phyloP scores from a whole-genome alignment of 2,329 filamentous ascomycete species.

The Neopestalotiopsis rosae region DNA sequence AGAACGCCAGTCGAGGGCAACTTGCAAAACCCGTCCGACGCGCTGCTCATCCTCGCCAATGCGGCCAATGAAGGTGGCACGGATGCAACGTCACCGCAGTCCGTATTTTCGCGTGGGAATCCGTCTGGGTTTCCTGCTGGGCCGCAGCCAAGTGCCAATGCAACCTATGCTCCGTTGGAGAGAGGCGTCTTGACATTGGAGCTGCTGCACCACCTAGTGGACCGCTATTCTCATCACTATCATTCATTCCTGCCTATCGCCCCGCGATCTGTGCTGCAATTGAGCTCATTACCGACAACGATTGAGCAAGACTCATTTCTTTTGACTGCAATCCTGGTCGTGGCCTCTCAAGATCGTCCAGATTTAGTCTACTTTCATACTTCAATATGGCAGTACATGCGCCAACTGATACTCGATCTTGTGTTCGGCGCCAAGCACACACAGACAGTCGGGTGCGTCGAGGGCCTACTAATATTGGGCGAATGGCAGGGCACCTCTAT shows the following conservation, averaged over 20 bases:
- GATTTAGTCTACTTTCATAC: background rate
- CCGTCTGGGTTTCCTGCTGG: background rate
- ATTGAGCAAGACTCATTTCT: background rate
- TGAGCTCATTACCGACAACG: background rate
- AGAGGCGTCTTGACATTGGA: background rate
- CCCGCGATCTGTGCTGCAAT: background rate
- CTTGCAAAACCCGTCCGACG: background rate
- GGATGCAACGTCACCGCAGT: background rate
- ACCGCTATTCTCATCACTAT: background rate
- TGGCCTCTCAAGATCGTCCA: background rate
- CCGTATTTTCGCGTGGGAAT: background rate
- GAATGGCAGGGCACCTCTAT: background rate
- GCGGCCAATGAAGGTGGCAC: background rate
- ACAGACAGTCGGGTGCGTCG: background rate
- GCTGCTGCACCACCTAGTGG: background rate
- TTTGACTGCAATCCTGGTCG: background rate
- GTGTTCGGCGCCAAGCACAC: background rate
- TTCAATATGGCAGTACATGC: background rate
- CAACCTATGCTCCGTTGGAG: background rate
- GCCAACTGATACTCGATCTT: background rate
- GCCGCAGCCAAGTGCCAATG: background rate
- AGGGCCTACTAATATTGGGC: background rate
- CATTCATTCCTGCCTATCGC: background rate
- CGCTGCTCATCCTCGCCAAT: background rate
- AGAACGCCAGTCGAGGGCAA: background rate